phyloP scores from a whole-genome alignment of 208 protist species.

The Wallacemonas sp. region DNA sequence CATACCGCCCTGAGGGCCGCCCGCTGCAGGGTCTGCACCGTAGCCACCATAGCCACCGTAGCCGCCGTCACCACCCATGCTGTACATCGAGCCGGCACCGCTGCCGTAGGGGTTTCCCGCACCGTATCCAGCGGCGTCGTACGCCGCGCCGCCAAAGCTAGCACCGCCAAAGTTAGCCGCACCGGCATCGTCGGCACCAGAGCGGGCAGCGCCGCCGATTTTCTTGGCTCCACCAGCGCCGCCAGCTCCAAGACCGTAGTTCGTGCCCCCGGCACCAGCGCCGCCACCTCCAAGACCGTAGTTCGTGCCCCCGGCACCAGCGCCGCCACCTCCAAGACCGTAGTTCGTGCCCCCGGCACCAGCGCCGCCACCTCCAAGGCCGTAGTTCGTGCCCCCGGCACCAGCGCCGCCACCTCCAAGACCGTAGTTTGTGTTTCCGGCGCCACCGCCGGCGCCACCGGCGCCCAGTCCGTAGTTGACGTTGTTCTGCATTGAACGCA shows the following conservation, averaged over 20 bases:
- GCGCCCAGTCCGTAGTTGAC: background rate
- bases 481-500: slow-evolving; percentile 3
- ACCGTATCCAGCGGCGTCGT: background rate
- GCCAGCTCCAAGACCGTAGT: background rate
- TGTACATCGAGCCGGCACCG: slow-evolving; percentile 19
- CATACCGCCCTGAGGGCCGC: slow-evolving; percentile 9
- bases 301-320: background rate
- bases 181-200: slow-evolving; percentile 7
- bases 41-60: slow-evolving; percentile 19
- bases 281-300: background rate
- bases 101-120: slow-evolving; percentile 15
- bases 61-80: background rate
- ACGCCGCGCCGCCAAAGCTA: background rate
- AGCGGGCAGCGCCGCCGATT: background rate
- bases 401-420: background rate
- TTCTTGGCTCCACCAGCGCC: slow-evolving; percentile 12
- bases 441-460: background rate
- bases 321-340: background rate
- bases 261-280: background rate
- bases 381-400: background rate
- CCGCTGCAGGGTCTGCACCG: background rate
- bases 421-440: background rate
- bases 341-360: no score
- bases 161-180: background rate
- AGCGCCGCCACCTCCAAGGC: background rate